Percentiles rank a stretch among this genome's conserved stretches.
These are phyloP conservation scores for Alternaria atra DNA, from an alignment of 2,329 filamentous ascomycete species.

Conservation along the genomic window DNA sequence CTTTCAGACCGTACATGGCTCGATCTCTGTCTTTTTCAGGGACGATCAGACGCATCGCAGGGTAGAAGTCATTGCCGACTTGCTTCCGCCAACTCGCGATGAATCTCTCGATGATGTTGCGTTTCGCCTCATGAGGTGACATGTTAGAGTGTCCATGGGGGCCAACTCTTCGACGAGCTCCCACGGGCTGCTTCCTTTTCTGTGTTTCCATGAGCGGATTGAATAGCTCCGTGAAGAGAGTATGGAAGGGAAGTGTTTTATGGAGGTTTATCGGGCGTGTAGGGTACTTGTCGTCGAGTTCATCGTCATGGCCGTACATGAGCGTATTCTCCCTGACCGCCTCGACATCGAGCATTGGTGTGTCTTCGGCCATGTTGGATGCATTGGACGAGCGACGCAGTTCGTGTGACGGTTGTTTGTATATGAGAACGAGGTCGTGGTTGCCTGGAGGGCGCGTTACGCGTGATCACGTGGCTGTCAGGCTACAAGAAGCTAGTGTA, in stretches of 20 bases:
- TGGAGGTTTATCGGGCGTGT: conserved; percentile 82
- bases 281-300: conserved; percentile 68
- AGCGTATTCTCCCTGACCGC: conserved; percentile 58
- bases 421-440: conserved; percentile 12
- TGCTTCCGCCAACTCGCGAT: conserved; percentile 86
- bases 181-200: conserved; percentile 69
- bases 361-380: conserved; percentile 41
- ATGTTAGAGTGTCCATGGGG: conserved; percentile 66
- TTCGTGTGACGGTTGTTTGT: conserved; percentile 1
- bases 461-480: conserved; percentile 28
- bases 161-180: conserved; percentile 66
- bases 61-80: conserved; percentile 92
- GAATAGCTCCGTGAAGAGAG: conserved; percentile 80
- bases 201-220: conserved; percentile 81
- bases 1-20: conserved; percentile 92
- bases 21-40: conserved; percentile 93
- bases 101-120: conserved; percentile 84
- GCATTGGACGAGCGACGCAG: conserved; percentile 16
- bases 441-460: conserved; percentile 21
- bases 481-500: conserved; percentile 15
- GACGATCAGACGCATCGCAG: conserved; percentile 87
- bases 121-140: conserved; percentile 79
- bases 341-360: conserved; percentile 53
- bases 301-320: conserved; percentile 58
- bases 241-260: conserved; percentile 82